Evolutionary conservation across 305 asterid genomes (phyloP), one percentile per base, ranked within the genome.

Genomic region (Fraxinus greggii): DNA sequence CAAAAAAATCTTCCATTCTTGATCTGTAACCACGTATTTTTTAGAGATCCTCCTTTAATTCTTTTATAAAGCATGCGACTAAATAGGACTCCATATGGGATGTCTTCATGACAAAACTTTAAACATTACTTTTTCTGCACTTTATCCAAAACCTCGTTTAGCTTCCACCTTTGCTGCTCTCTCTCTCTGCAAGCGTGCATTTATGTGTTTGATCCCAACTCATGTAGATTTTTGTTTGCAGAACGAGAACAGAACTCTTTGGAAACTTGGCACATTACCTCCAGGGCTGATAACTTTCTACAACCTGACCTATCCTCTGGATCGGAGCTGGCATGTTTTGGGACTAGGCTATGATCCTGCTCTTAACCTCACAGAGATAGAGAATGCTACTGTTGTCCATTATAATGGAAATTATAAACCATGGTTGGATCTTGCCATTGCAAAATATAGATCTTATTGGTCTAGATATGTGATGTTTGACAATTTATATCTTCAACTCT

Each of bases 311-410:
- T 79, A 89, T 86, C 98, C 98, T 70, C 89, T 94, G 89, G 97
- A 92, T 32, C 91, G 97, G 87, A 84, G 90, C 83, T 94, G 99
- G 98, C 98, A 96, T 83, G 99, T 92, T 29, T 84, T 96, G 90
- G 99, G 98, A 72, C 89, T 96, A 85, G 99, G 99, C 17, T 96
- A 94, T 54, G 99, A 96, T 89, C 99, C 98, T 19, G 97, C 99
- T 83, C 94, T 96, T 29, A 94, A 96, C 90, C 90, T 89, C 84
- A 92, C 97, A 31, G 97, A 87, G 75, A 94, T 96, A 74, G 94
- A 93, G 74, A 92, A 91, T 65, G 98, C 97, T 72, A 98, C 93
- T 9, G 99, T 96, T 40, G 95, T 96, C 77, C 99, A 96, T 83
- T 96, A 94, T 79, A 94, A 94, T 75, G 99, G 99, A 35, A 96